A percentile compares a stretch with the other conserved stretches of the same genome.
Conservation (phyloP, 2,329 filamentous ascomycete genomes). For the Aspergillus quadricinctus region DNA sequence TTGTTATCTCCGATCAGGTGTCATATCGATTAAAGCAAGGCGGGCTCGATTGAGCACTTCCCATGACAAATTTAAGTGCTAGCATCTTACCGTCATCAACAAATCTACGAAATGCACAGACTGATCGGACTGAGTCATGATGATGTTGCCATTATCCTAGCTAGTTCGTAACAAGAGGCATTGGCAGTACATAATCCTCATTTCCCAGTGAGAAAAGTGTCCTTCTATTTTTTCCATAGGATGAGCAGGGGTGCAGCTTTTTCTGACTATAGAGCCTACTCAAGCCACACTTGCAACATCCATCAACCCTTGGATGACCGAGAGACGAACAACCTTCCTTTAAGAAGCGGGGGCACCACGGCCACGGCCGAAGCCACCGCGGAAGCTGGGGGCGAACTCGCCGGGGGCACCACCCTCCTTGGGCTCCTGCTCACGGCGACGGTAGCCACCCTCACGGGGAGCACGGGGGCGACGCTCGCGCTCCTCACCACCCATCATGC, state of each 20-base stretch:
- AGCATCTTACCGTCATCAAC: background rate
- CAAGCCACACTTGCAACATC: slow-evolving; percentile 25
- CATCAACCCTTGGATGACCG: slow-evolving; percentile 29
- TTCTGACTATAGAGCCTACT: slow-evolving; percentile 27
- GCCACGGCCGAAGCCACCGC: slow-evolving; percentile 85
- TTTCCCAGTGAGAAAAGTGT: slow-evolving; percentile 15
- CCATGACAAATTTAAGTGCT: background rate
- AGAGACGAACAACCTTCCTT: slow-evolving; percentile 27
- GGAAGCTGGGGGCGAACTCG: slow-evolving; percentile 90
- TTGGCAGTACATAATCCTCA: slow-evolving; percentile 21
- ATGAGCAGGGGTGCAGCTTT: slow-evolving; percentile 20
- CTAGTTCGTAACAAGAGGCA: slow-evolving; percentile 24
- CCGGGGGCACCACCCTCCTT: slow-evolving; percentile 91
- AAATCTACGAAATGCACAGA: background rate
- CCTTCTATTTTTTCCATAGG: slow-evolving; percentile 17
- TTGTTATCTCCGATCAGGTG: background rate
- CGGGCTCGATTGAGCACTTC: background rate
- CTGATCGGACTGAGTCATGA: slow-evolving; percentile 15
- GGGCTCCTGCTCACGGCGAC: slow-evolving; percentile 79
- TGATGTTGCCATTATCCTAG: slow-evolving; percentile 30
- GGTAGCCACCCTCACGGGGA: slow-evolving; percentile 81
- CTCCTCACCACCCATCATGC: slow-evolving; percentile 90
- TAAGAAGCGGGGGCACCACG: slow-evolving; percentile 65
- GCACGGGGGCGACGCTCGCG: slow-evolving; percentile 77
- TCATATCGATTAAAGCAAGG: background rate